Evolutionary conservation across 2,329 filamentous ascomycete genomes (phyloP).

Genomic region (Colletotrichum acutatum): DNA sequence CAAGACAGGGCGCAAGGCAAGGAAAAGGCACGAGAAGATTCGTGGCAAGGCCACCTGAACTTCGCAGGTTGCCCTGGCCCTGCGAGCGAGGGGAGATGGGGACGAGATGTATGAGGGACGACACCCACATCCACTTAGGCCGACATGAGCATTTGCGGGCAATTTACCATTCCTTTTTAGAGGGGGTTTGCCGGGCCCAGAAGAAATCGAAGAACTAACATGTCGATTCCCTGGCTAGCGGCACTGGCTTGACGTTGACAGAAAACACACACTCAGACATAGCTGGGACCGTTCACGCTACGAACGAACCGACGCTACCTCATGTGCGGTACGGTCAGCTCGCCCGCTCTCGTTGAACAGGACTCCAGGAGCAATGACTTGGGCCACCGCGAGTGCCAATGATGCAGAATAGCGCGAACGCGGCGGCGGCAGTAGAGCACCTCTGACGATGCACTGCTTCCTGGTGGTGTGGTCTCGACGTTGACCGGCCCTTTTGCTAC

Average conservation of each 20-base stretch:
- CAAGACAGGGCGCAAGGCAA: neutral
- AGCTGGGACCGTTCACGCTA: neutral
- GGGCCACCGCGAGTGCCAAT: neutral
- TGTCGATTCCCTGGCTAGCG: constrained; percentile 2
- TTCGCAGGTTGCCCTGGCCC: constrained; percentile 25
- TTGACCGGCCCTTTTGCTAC: neutral
- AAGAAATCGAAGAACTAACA: neutral
- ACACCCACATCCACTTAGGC: neutral
- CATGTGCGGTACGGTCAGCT: neutral
- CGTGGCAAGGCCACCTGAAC: constrained; percentile 31
- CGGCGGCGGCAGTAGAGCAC: neutral
- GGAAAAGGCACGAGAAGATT: constrained; percentile 7
- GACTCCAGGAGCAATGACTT: neutral
- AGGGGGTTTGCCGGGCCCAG: neutral
- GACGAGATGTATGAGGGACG: neutral
- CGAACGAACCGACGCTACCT: neutral
- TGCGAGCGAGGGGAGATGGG: constrained; percentile 15
- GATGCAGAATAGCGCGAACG: neutral
- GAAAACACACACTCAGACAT: neutral
- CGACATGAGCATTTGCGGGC: constrained; percentile 1
- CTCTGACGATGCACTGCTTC: neutral
- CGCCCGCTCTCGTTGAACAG: neutral
- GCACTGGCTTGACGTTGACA: neutral
- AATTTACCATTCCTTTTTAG: constrained; percentile 11
- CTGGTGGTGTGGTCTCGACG: neutral